Evolutionary conservation across 208 protist species (phyloP).

Genomic region (Leishmania arabica): DNA sequence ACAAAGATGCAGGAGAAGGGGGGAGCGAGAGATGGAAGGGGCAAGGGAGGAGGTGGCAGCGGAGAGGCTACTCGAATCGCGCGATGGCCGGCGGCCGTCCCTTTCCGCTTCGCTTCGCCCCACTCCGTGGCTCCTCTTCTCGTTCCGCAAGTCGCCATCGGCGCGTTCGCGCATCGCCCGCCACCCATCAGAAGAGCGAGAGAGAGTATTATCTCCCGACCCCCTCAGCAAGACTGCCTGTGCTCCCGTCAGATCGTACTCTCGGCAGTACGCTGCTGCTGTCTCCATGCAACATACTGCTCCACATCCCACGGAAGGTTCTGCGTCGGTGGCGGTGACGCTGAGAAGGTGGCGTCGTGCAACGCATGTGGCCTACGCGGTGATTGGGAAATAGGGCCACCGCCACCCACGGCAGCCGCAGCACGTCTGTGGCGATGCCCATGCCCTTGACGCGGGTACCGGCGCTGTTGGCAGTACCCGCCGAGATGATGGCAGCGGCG

Average conservation of each 20-base stretch:
- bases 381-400: background rate
- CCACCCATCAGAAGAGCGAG: background rate
- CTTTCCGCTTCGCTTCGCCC: background rate
- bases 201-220: background rate
- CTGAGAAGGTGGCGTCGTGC: background rate
- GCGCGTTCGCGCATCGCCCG: background rate
- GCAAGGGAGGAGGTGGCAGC: background rate
- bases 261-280: background rate
- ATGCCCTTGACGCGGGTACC: background rate
- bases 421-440: background rate
- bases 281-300: constrained; percentile 5
- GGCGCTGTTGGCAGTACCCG: background rate
- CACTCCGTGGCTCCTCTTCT: background rate
- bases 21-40: background rate
- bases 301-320: constrained; percentile 8
- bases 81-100: background rate
- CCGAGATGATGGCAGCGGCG: background rate
- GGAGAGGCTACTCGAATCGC: background rate
- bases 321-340: background rate
- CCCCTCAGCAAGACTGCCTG: background rate
- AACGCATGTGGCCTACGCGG: background rate
- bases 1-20: background rate
- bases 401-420: background rate
- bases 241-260: background rate
- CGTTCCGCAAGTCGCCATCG: background rate